Evolutionary conservation across 2,329 filamentous ascomycete genomes (phyloP).

Genomic region (Pseudogymnoascus sp.): DNA sequence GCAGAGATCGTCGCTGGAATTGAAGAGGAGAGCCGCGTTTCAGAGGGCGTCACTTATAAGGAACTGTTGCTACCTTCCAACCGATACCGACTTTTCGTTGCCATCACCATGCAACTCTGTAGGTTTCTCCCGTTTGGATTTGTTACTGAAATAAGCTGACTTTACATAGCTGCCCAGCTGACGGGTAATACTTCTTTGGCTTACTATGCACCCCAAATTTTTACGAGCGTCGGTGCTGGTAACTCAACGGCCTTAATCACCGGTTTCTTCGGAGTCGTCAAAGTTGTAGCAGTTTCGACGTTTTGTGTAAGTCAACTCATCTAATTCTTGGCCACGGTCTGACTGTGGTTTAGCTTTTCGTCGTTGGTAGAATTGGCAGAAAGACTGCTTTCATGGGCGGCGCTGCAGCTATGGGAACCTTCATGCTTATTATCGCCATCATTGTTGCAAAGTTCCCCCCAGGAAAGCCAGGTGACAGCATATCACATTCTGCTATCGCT

Average conservation of each 20-base stretch:
- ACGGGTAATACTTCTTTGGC: slow-evolving; percentile 43
- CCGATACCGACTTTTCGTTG: slow-evolving; percentile 38
- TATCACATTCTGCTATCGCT: slow-evolving; percentile 30
- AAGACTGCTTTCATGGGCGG: slow-evolving; percentile 37
- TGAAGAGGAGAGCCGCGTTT: slow-evolving; percentile 37
- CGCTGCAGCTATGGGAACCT: slow-evolving; percentile 39
- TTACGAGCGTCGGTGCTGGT: slow-evolving; percentile 40
- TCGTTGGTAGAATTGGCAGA: slow-evolving; percentile 40
- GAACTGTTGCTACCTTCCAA: slow-evolving; percentile 40
- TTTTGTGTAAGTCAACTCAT: slow-evolving; percentile 22
- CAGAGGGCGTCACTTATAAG: slow-evolving; percentile 37
- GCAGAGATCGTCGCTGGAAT: slow-evolving; percentile 37
- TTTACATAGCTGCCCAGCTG: slow-evolving; percentile 29
- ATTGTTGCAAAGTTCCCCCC: slow-evolving; percentile 36
- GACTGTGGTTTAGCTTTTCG: slow-evolving; percentile 35
- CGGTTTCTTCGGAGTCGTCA: slow-evolving; percentile 44
- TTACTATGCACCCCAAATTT: slow-evolving; percentile 45
- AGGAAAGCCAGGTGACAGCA: slow-evolving; percentile 23
- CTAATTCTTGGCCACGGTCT: neutral
- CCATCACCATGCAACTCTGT: slow-evolving; percentile 39
- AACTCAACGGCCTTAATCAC: slow-evolving; percentile 39
- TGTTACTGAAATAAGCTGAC: neutral
- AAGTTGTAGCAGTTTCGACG: slow-evolving; percentile 33
- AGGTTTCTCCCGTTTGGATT: slow-evolving; percentile 8
- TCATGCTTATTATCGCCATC: slow-evolving; percentile 41